Conservation (phyloP, 164 flowering plant species). For the Echeveria elegans region DNA sequence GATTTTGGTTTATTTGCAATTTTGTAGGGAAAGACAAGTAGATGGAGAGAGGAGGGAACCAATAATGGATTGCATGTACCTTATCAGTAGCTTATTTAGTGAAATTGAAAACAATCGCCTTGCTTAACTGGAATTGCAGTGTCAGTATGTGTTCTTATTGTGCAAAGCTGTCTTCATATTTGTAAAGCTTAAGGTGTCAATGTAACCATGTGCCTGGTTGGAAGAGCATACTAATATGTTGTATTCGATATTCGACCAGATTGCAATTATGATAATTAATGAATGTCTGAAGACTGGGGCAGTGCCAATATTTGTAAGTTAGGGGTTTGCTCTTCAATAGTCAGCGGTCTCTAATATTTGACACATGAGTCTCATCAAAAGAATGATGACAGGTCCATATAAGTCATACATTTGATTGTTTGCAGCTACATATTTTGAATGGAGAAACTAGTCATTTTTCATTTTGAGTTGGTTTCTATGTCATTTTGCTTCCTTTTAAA, state of each 20-base stretch:
- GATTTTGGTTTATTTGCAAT: slow-evolving; percentile 13
- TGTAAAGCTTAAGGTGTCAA: neutral
- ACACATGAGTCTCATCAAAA: neutral
- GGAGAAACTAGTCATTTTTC: neutral
- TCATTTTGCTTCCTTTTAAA: neutral
- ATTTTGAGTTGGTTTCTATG: neutral
- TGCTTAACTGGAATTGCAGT: neutral
- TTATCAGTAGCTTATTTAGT: neutral
- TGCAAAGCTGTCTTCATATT: neutral
- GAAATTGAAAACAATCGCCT: neutral
- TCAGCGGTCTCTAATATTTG: neutral
- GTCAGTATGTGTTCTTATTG: neutral
- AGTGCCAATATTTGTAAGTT: slow-evolving; percentile 5
- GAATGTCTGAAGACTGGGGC: slow-evolving; percentile 32
- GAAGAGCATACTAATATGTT: slow-evolving; percentile 26
- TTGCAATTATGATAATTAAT: slow-evolving; percentile 65
- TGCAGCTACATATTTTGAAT: neutral
- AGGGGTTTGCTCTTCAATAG: neutral
- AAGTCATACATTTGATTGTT: neutral
- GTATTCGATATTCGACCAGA: slow-evolving; percentile 40
- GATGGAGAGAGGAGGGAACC: slow-evolving; percentile 31
- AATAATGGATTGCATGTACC: neutral
- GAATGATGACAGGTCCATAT: neutral
- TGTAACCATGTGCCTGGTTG: neutral
- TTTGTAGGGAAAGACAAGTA: slow-evolving; percentile 44